Percentiles rank a stretch among this genome's conserved stretches.
phyloP scores from a whole-genome alignment of 345 rosid species.

The Hypericum perforatum region DNA sequence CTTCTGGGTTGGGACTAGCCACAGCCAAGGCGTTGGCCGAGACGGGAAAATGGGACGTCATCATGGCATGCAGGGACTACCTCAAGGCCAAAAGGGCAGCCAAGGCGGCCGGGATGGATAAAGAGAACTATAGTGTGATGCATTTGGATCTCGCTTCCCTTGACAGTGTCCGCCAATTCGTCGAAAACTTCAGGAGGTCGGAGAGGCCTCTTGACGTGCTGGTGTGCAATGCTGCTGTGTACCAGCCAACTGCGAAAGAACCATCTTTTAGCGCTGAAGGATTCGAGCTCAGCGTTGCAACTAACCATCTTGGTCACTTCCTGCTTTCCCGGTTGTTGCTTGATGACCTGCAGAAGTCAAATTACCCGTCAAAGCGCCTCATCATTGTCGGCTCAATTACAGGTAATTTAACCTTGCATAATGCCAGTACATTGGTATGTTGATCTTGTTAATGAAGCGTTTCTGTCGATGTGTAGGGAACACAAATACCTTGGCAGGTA shows the following conservation, averaged over 20 bases:
- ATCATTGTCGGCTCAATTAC: conserved; percentile 94
- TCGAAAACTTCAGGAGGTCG: conserved; percentile 53
- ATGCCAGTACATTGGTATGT: too few species aligned
- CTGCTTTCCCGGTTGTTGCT: conserved; percentile 73
- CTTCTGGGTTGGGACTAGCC: conserved; percentile 81
- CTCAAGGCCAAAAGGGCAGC: conserved; percentile 89
- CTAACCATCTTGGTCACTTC: conserved; percentile 93
- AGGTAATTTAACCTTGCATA: not conserved
- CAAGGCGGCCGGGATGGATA: conserved; percentile 63
- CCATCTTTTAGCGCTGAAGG: conserved; percentile 94
- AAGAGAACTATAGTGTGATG: conserved; percentile 78
- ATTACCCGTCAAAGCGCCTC: conserved; percentile 78
- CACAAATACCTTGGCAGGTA: conserved; percentile 93
- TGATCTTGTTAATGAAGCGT: too few species aligned
- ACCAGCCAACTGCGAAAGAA: conserved; percentile 81
- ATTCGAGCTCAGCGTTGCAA: conserved; percentile 89
- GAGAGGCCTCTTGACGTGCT: conserved; percentile 70
- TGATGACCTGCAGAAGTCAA: conserved; percentile 68
- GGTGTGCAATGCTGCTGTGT: conserved; percentile 93
- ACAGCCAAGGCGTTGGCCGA: conserved; percentile 81
- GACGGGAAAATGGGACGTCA: conserved; percentile 76
- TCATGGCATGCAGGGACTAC: conserved; percentile 93
- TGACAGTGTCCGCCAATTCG: conserved; percentile 85
- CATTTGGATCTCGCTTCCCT: conserved; percentile 91
- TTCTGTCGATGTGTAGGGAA: conserved; percentile 32